Evolutionary conservation across 306 rosid species (phyloP), one percentile per base, ranked within the genome.

Genomic region (Notholithocarpus densiflorus): DNA sequence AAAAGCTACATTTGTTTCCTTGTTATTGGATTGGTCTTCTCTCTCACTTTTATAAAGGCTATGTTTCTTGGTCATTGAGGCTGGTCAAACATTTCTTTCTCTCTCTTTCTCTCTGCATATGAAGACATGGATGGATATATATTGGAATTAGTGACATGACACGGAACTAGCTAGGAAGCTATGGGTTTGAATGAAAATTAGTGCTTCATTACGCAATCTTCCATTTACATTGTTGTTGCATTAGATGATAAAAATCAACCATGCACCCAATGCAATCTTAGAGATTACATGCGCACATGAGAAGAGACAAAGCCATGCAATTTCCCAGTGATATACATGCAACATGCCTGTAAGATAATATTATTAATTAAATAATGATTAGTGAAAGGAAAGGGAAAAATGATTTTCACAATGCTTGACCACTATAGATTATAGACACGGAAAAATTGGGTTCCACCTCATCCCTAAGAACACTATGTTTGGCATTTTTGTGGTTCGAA

Each of bases 151-250:
- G 72, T 66, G 72, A 66, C 34, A 4, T 34, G 52, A 66, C 52
- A 14, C 26, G 19, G 17, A n/a, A 40, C 3, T 8, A 40, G 45
- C 45, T 40, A 34, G 20, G 40, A 68, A 68, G 51, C 1, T 8
- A n/a, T 32, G 20, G 66, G 43, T 61, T 37, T 73, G 53, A 59
- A 56, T 23, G 54, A 64, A 15, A 20, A 32, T 74, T 29, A 68
- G 80, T 83, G 80, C 69, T 59, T 74, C 74, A 68, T 83, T 78
- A 74, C 74, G 80, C 54, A 60, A 34, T 75, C 75, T 56, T 77
- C 79, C 79, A 55, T 77, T 10, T 74, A 61, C 71, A 20, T 23
- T 70, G 71, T 3, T 59, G 52, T 74, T 68, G 57, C 37, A 59
- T 59, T 45, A 54, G 55, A 51, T 76, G 68, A 71, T 76, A 74